Percentiles rank a stretch among this genome's conserved stretches.
These are phyloP conservation scores for Mortierella hygrophila DNA, from an alignment of 192 early-diverging fungal genomes.

Conservation along the genomic window DNA sequence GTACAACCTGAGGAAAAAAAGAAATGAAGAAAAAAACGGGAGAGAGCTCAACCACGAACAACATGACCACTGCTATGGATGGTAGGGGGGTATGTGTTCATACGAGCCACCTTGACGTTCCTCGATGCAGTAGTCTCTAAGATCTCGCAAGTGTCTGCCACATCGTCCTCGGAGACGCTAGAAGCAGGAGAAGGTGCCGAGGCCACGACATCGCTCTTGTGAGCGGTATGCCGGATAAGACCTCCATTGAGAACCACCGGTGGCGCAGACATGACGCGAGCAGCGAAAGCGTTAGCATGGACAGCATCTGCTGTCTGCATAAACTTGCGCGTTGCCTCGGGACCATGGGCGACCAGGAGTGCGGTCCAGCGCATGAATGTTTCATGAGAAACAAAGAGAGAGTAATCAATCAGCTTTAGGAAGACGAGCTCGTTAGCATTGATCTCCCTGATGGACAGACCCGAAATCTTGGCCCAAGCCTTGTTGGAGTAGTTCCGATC, in stretches of 20 bases:
- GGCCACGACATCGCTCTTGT: neutral
- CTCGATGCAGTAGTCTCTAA: neutral
- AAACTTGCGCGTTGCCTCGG: slow-evolving; percentile 49
- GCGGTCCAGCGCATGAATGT: slow-evolving; percentile 69
- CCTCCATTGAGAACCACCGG: slow-evolving; percentile 38
- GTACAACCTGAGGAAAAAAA: slow-evolving; percentile 27
- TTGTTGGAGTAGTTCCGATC: slow-evolving; percentile 90
- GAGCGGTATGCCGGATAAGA: slow-evolving; percentile 25
- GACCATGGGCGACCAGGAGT: slow-evolving; percentile 56
- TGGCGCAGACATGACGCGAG: slow-evolving; percentile 25
- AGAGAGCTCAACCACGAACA: neutral
- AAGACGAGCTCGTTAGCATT: slow-evolving; percentile 85
- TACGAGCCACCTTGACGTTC: slow-evolving; percentile 17
- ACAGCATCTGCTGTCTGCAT: slow-evolving; percentile 33
- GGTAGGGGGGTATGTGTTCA: slow-evolving; percentile 17
- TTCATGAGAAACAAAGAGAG: slow-evolving; percentile 73
- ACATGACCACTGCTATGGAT: neutral
- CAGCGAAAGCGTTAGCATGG: slow-evolving; percentile 17
- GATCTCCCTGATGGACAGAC: slow-evolving; percentile 81
- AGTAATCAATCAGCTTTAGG: slow-evolving; percentile 82
- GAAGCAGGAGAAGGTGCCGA: neutral
- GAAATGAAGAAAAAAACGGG: neutral
- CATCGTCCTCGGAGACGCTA: slow-evolving; percentile 8
- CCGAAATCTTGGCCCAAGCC: slow-evolving; percentile 92
- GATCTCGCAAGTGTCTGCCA: neutral